Percentiles rank a stretch among this genome's conserved stretches.
Conservation (phyloP, 306 rosid species). For the Casuarina cunninghamiana region DNA sequence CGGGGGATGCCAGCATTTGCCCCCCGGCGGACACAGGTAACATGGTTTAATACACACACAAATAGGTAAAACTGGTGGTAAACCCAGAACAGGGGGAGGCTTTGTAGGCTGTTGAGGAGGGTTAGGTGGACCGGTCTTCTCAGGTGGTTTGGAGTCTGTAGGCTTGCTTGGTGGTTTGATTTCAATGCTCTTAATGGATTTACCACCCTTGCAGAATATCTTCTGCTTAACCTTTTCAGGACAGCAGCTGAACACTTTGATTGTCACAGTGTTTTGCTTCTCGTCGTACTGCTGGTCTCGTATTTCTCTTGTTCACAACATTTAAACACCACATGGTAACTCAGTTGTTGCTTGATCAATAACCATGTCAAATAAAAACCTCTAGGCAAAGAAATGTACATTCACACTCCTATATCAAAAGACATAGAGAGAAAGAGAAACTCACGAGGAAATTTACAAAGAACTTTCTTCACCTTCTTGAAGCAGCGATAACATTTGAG, state of each 20-base stretch:
- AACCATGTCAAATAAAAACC: no score
- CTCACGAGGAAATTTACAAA: constrained; percentile 72
- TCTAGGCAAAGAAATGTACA: no score
- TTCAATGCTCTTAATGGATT: constrained; percentile 58
- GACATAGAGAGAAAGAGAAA: constrained; percentile 10
- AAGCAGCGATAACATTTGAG: constrained; percentile 65
- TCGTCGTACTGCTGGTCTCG: constrained; percentile 63
- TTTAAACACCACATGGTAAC: constrained; percentile 14
- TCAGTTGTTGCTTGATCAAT: constrained; percentile 9
- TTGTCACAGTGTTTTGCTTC: constrained; percentile 48
- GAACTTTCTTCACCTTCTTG: constrained; percentile 74
- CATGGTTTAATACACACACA: no score
- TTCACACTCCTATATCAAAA: background rate
- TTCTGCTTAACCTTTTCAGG: constrained; percentile 74
- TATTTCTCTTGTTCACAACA: constrained; percentile 70
- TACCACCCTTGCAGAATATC: constrained; percentile 57
- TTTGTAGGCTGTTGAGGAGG: no score
- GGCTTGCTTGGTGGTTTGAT: constrained; percentile 35
- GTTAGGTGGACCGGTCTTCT: background rate
- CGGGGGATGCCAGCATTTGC: no score
- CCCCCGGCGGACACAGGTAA: no score
- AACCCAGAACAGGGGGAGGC: no score
- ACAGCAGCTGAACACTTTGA: constrained; percentile 66
- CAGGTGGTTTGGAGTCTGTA: background rate
- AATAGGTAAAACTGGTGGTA: no score